A percentile compares a stretch with the other conserved stretches of the same genome.
Conservation (phyloP, 371 early-diverging fungal species). For the Mucor circinelloides region DNA sequence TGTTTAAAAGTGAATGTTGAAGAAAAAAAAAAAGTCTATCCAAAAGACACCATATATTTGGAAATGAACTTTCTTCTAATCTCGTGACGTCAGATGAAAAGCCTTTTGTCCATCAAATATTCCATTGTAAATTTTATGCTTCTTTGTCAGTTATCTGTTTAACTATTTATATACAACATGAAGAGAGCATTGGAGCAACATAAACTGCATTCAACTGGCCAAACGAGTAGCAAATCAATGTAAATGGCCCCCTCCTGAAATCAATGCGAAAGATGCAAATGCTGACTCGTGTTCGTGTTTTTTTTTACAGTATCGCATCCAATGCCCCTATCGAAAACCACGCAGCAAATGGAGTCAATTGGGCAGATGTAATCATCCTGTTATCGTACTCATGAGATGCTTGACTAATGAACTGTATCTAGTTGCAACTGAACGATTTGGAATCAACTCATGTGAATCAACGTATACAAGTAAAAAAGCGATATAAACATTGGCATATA, state of each 20-base stretch:
- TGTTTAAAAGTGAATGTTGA: background rate
- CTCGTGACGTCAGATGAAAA: background rate
- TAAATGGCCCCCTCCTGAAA: background rate
- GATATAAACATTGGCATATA: no score
- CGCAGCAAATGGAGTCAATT: background rate
- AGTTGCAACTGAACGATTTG: background rate
- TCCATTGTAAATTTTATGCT: background rate
- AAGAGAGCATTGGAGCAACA: background rate
- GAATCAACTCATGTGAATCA: constrained; percentile 16
- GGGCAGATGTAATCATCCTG: constrained; percentile 2
- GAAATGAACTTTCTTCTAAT: background rate
- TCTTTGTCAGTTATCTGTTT: background rate
- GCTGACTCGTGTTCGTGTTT: background rate
- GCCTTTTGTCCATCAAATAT: background rate
- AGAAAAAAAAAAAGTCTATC: background rate
- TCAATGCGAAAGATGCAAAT: background rate
- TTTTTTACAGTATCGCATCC: constrained; percentile 59
- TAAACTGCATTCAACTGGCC: background rate
- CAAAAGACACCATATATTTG: no score
- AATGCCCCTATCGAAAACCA: constrained; percentile 98
- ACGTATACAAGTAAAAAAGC: constrained; percentile 12
- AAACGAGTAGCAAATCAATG: background rate
- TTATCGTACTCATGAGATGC: background rate
- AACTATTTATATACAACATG: background rate
- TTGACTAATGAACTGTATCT: background rate